Evolutionary conservation across 2,329 filamentous ascomycete species (phyloP).

Genomic region (Ascocoryne sarcoides): DNA sequence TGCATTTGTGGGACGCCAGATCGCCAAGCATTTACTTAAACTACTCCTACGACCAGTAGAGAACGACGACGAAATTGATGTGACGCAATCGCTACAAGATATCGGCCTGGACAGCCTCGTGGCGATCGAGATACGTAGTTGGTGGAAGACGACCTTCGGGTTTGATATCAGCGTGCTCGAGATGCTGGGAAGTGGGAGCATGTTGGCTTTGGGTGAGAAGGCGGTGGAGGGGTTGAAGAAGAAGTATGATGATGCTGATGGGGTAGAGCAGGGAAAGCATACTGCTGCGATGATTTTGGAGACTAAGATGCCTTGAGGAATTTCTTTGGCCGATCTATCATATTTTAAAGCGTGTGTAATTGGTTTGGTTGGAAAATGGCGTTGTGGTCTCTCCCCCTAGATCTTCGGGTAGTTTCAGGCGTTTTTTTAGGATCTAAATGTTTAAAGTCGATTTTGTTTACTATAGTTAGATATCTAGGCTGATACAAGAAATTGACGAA

Average conservation of each 20-base stretch:
- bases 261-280: neutral
- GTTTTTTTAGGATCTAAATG: no score
- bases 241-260: neutral
- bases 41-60: neutral
- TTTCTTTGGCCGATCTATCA: no score
- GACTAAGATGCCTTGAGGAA: neutral
- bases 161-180: conserved; percentile 8
- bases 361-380: no score
- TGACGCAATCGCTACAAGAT: neutral
- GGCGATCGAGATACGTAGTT: conserved; percentile 12
- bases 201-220: neutral
- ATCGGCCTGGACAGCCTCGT: conserved; percentile 14
- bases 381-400: no score
- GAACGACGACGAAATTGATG: neutral
- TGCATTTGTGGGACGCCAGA: neutral
- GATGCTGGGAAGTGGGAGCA: conserved; percentile 3
- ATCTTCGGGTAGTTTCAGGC: no score
- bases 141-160: conserved; percentile 8
- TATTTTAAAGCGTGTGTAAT: no score
- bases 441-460: no score
- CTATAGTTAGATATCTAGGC: no score
- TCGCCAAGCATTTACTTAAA: neutral
- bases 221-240: neutral
- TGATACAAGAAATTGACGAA: no score
- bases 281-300: neutral